Conservation (phyloP, 371 early-diverging fungal species). For the Mucor indicus region DNA sequence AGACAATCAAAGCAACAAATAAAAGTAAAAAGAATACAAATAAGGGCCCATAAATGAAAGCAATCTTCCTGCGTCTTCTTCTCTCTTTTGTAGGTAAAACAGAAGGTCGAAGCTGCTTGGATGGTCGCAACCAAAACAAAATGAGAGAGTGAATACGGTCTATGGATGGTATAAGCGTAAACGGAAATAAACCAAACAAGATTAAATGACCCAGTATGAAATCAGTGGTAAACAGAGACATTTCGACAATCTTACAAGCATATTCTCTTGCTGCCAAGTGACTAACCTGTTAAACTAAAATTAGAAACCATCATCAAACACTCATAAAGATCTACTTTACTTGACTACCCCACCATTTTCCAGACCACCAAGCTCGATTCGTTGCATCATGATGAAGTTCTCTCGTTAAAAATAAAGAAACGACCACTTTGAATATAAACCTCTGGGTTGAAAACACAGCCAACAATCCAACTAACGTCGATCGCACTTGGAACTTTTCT, state of each 20-base stretch:
- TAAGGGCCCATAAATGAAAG: slow-evolving; percentile 11
- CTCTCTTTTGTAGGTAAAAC: slow-evolving; percentile 25
- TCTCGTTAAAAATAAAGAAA: slow-evolving; percentile 71
- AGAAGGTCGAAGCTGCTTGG: slow-evolving; percentile 25
- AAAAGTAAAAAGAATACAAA: slow-evolving; percentile 16
- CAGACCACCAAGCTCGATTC: slow-evolving; percentile 91
- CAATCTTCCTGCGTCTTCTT: slow-evolving; percentile 9
- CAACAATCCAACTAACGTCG: slow-evolving; percentile 67
- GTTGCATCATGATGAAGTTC: slow-evolving; percentile 78
- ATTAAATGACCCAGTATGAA: slow-evolving; percentile 79
- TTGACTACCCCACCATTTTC: slow-evolving; percentile 63
- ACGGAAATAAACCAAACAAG: slow-evolving; percentile 65
- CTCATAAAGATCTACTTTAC: slow-evolving; percentile 19
- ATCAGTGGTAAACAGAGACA: slow-evolving; percentile 80
- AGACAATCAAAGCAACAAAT: slow-evolving; percentile 18
- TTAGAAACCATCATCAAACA: too few relatives aligned
- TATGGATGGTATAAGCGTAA: slow-evolving; percentile 70
- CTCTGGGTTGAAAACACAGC: slow-evolving; percentile 66
- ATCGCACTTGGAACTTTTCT: slow-evolving; percentile 59
- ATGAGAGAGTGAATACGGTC: slow-evolving; percentile 80
- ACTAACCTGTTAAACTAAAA: too few relatives aligned
- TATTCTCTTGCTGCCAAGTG: slow-evolving; percentile 71
- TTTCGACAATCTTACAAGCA: slow-evolving; percentile 83
- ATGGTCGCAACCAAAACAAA: slow-evolving; percentile 78
- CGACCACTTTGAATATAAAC: slow-evolving; percentile 67